Evolutionary conservation across 768 basidiomycete species (phyloP).

Genomic region (Lactifluus piperatus): DNA sequence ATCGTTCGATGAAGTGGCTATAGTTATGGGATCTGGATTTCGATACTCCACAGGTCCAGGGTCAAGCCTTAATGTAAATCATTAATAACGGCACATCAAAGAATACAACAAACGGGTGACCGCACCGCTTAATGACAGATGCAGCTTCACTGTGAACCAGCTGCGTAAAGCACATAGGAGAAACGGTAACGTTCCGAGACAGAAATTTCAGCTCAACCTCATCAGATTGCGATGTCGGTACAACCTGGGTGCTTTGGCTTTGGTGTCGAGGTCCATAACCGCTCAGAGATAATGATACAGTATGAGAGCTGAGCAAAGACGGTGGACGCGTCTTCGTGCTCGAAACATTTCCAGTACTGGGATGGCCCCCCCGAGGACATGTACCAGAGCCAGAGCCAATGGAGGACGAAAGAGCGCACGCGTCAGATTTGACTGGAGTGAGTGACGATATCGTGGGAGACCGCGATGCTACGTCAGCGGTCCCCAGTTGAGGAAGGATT

Average conservation of each 20-base stretch:
- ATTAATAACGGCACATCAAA: background rate
- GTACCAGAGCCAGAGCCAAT: background rate
- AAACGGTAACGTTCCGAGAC: background rate
- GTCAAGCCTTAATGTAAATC: background rate
- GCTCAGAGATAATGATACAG: background rate
- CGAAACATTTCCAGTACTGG: background rate
- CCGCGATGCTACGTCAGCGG: background rate
- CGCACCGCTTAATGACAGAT: background rate
- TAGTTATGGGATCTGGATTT: background rate
- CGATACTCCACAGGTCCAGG: background rate
- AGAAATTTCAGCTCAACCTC: constrained; percentile 2
- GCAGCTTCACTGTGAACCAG: background rate
- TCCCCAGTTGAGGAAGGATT: background rate
- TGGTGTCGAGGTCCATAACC: background rate
- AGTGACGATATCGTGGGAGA: background rate
- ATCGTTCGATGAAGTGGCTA: background rate
- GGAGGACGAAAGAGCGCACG: background rate
- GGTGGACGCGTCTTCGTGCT: background rate
- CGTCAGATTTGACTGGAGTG: background rate
- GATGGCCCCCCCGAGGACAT: background rate
- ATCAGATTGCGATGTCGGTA: constrained; percentile 13
- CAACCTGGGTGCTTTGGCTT: constrained; percentile 7
- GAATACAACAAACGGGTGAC: background rate
- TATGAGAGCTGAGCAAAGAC: background rate
- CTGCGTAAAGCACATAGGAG: background rate